Evolutionary conservation across 2,329 filamentous ascomycete species (phyloP).

Genomic region (Fusarium tjaetaba): DNA sequence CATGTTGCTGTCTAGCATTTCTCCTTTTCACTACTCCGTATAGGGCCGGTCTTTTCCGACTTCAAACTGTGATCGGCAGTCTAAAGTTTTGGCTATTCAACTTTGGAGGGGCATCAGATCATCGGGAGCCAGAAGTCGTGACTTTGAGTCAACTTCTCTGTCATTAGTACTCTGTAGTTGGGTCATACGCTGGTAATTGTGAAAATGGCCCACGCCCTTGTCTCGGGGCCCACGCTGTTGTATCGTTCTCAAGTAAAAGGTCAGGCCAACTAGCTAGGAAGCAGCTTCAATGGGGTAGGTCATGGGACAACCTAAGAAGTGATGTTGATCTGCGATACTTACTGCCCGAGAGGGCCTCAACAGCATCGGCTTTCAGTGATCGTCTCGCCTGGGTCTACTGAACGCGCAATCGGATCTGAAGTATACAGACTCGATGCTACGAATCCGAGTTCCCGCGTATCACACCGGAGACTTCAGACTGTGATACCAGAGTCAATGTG

Average conservation of each 20-base stretch:
- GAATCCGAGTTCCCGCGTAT: background rate
- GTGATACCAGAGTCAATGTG: conserved; percentile 11
- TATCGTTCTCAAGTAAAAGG: background rate
- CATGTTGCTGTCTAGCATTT: conserved; percentile 18
- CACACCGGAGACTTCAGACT: conserved; percentile 15
- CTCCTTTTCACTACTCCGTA: background rate
- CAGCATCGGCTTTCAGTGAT: background rate
- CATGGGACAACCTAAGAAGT: background rate
- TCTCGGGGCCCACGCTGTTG: background rate
- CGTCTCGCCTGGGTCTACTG: background rate
- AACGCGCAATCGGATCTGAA: background rate
- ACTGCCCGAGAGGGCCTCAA: background rate
- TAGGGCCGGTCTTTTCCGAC: background rate
- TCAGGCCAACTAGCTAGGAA: background rate
- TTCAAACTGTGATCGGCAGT: conserved; percentile 13
- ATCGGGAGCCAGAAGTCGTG: background rate
- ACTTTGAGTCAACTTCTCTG: background rate
- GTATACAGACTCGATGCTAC: background rate
- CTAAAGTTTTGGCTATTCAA: background rate
- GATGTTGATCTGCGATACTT: conserved; percentile 5
- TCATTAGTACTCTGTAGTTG: background rate
- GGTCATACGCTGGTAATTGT: background rate
- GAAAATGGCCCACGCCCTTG: background rate
- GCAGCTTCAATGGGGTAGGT: background rate
- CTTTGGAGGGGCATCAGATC: conserved; percentile 5